Conservation (phyloP, 352 stramenopile species). For the Phytophthora parvispora region DNA sequence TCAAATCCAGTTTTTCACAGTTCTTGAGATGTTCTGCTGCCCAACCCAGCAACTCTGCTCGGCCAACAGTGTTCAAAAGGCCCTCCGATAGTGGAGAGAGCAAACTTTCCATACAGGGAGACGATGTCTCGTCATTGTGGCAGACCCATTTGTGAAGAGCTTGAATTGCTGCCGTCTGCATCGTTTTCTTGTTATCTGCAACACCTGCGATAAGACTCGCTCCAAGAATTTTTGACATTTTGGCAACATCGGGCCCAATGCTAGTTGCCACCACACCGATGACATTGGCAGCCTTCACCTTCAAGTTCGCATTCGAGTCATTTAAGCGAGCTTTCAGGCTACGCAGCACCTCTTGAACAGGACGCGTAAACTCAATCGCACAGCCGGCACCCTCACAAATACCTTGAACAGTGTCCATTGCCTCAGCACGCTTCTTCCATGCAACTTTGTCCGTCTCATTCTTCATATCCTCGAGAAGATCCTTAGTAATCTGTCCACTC, state of each 20-base stretch:
- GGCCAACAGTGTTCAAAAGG: conserved; percentile 80
- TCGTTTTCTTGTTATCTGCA: conserved; percentile 91
- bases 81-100: conserved; percentile 75
- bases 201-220: conserved; percentile 76
- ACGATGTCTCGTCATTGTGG: conserved; percentile 76
- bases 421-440: conserved; percentile 87
- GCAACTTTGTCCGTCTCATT: conserved; percentile 87
- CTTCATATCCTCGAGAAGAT: conserved; percentile 89
- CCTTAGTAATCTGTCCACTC: conserved; percentile 86
- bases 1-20: conserved; percentile 78
- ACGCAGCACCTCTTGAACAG: conserved; percentile 82
- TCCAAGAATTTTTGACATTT: conserved; percentile 87
- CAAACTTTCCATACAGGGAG: conserved; percentile 77
- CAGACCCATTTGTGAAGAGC: conserved; percentile 88
- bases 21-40: conserved; percentile 71
- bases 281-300: conserved; percentile 88
- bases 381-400: conserved; percentile 84
- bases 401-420: conserved; percentile 82
- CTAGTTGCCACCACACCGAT: conserved; percentile 83
- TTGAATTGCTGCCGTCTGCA: conserved; percentile 84
- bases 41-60: conserved; percentile 84
- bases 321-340: conserved; percentile 80
- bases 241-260: conserved; percentile 78
- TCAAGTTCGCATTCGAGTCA: conserved; percentile 91
- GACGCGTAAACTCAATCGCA: conserved; percentile 87